Conservation (phyloP, 2,329 filamentous ascomycete species). For the Fusarium sacchari region DNA sequence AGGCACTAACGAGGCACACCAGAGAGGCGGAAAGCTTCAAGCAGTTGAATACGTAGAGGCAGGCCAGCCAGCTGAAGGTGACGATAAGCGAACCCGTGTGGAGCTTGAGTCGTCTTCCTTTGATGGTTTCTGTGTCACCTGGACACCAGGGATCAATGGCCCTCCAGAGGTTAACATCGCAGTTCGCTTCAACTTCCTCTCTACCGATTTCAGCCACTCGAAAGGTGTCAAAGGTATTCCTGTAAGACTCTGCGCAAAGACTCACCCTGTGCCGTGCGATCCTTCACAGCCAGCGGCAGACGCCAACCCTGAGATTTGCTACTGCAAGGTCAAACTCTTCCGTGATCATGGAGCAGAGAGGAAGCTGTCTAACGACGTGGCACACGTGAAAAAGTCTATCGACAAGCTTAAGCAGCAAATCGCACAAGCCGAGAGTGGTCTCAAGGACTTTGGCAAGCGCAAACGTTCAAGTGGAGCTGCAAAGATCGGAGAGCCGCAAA, state of each 20-base stretch:
- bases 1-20: constrained; percentile 94
- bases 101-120: constrained; percentile 84
- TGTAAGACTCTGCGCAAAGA: constrained; percentile 92
- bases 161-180: constrained; percentile 83
- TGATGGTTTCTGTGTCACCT: constrained; percentile 91
- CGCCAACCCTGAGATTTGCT: constrained; percentile 77
- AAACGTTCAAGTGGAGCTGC: constrained; percentile 64
- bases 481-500: constrained; percentile 61
- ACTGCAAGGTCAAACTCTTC: constrained; percentile 97
- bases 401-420: constrained; percentile 97
- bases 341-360: constrained; percentile 94
- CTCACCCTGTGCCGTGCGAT: constrained; percentile 70
- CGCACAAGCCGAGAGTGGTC: constrained; percentile 75
- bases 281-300: constrained; percentile 59
- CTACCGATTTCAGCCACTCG: constrained; percentile 97
- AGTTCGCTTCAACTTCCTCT: constrained; percentile 97
- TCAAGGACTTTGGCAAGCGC: constrained; percentile 74
- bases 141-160: constrained; percentile 78
- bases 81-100: constrained; percentile 73
- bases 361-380: constrained; percentile 93
- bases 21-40: constrained; percentile 89
- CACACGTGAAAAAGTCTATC: constrained; percentile 95
- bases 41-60: constrained; percentile 92
- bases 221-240: constrained; percentile 99
- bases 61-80: constrained; percentile 66